Evolutionary conservation across 768 basidiomycete genomes (phyloP).

Genomic region (Xerocomus brunneocitrinus): DNA sequence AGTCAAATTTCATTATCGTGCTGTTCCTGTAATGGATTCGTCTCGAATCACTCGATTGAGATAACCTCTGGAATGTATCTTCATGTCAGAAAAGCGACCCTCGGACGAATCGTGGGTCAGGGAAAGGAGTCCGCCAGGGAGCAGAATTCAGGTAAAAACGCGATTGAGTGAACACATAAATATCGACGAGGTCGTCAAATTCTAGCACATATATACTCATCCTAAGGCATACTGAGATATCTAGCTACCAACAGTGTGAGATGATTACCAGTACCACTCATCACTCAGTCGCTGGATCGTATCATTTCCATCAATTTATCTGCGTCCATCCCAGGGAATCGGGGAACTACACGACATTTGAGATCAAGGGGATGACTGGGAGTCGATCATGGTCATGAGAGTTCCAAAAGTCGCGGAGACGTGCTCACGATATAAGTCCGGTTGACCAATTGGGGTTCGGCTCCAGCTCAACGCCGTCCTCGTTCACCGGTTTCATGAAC

Average conservation of each 20-base stretch:
- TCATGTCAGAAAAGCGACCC: too few species aligned
- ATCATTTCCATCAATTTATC: slow-evolving; percentile 16
- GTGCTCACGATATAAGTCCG: slow-evolving; percentile 27
- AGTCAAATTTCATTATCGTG: not conserved
- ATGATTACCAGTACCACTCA: not conserved
- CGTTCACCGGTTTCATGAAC: slow-evolving; percentile 27
- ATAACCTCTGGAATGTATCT: too few species aligned
- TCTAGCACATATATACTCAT: too few species aligned
- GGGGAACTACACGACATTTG: slow-evolving; percentile 25
- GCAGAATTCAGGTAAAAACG: too few species aligned
- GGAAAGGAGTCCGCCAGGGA: too few species aligned
- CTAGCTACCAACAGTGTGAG: not conserved
- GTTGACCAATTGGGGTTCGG: slow-evolving; percentile 26
- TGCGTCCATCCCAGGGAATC: slow-evolving; percentile 13
- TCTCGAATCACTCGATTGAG: not conserved
- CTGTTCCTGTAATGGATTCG: too few species aligned
- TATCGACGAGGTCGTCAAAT: too few species aligned
- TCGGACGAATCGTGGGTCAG: too few species aligned
- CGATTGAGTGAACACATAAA: too few species aligned
- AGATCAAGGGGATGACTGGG: slow-evolving; percentile 27
- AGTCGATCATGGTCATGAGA: not conserved
- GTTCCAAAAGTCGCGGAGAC: not conserved
- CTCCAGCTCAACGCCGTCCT: slow-evolving; percentile 23
- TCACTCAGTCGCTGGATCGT: slow-evolving; percentile 8
- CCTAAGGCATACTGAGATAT: not conserved